Evolutionary conservation across 2,329 filamentous ascomycete genomes (phyloP), one percentile per base, ranked within the genome.

Genomic region (Fusarium sp.): DNA sequence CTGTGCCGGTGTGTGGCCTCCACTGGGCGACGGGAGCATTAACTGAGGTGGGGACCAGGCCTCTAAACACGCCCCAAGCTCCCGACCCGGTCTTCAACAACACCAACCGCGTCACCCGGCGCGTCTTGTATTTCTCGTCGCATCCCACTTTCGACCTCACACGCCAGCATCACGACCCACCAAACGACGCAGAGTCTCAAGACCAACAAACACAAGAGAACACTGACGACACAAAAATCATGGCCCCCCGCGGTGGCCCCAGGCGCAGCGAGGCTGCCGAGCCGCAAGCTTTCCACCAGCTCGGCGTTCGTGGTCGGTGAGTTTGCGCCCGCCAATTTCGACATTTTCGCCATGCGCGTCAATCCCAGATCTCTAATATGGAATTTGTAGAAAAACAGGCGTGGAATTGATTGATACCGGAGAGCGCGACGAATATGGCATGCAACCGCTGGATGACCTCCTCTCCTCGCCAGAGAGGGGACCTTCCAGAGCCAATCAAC

Each of bases 391-490:
- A 77, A 97, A 97, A 88, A 99, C 97, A 1, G 97, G 97, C 52
- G 89, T 97, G 29, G 93, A 91, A 1, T 84, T 98, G 35, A 90
- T 91, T 78, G 94, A 98, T 79, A 91, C 87, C 65, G 94, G 94
- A 62, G 87, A 92, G 70, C 93, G 95, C 84, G 96, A 98, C 84
- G 95, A 97, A 81, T 88, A 98, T 87, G 97, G 96, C 82, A 91
- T 99, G 86, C 95, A 98, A 81, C 93, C 94, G 38, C 89, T 98
- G 68, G 94, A 96, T 38, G 91, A 91, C 75, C 91, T 98, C 74
- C 98, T 98, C 83, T 98, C 95, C 10, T 98, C 95, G 22, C 95
- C 95, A 16, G 89, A 91, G 74, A 93, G 92, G 78, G 73, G 71
- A 71, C 77, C 33, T 69, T 76, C 57, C 50, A 74, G n/a, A 29